Base-by-base conservation (phyloP, 2,329 filamentous ascomycete genomes). In the Neofusicoccum kwambonambiense region DNA sequence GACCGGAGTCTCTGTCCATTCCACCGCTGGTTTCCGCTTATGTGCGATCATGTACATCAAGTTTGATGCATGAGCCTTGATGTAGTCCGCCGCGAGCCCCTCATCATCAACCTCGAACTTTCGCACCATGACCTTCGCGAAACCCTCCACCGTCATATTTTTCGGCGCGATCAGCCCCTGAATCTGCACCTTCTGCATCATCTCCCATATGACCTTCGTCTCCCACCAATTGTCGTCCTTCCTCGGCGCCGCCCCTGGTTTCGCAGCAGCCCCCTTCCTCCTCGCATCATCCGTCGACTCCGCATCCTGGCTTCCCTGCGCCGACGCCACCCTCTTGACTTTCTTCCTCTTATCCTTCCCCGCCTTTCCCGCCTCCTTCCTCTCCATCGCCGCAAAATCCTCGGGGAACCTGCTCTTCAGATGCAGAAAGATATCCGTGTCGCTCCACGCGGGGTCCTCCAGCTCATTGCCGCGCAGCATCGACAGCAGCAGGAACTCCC, bases 371-470 rank as follows among this genome's bases (percentile, higher is more conserved):
- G 71, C 64, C 27, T 67, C 68, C 31, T 74, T 75, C 17, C 75
- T 73, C 58, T 52, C 49, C 41, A 65, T 57, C 27, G 31, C 50
- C 31, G 8, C 49, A 31, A 58, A 52, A 17, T 11, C 60, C 7
- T 74, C 76, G 7, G 79, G 75, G 65, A 77, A 80, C 22, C 70
- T 74, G 39, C 71, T 70, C 62, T 73, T 75, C 44, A 82, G 71
- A 51, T 79, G 75, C 51, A 76, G 71, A 66, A 77, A 82, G 3
- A 84, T 65, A 2, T 78, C 75, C 4, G 78, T 81, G 57, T 69
- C 69, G 52, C 72, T 74, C 82, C 82, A 83, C 13, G 72, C 70
- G 22, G 82, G 71, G 15, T 75, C 79, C 51, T 82, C 79, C 47
- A 79, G 78, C 15, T 75, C 74, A 17, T 74, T 76, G 4, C 63